Evolutionary conservation across 805 yeast genomes (phyloP), one percentile per base, ranked within the genome.

Genomic region (Saturnispora hagleri): DNA sequence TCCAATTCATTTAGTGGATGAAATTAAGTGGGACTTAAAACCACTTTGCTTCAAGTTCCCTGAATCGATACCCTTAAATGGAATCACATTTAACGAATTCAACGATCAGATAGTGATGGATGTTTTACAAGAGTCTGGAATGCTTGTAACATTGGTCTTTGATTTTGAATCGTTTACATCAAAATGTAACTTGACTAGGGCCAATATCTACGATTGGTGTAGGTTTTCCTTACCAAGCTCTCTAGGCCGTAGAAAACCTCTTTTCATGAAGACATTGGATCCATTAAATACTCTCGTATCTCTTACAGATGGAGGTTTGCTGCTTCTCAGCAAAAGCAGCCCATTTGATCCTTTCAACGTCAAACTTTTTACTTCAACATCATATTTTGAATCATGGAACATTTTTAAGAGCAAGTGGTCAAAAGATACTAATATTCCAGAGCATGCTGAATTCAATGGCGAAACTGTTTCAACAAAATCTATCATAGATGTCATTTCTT

Each of bases 221-320:
- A 73, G 73, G 53, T 79, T 82, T 50, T 76, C 86, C 7, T 76
- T 77, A 36, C 90, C 93, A 1, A 86, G 83, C 63, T 75, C 80
- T 7, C 80, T 83, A 57, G 79, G 77, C 33, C 62, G 77, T 5
- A 72, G 85, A 58, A 65, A 67, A 24, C 89, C 91, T 1, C 76
- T 78, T 43, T 65, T 73, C 20, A 58, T 85, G 54, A 55, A 73
- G 47, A 64, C 83, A 1, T 65, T 81, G 15, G 73, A 77, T 33
- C 55, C 68, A 0, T 59, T 62, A 3, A 72, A 75, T 44, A 61
- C 81, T 8, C 62, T 89, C 3, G 79, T 84, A 0, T 73, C 88
- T 4, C 70, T 89, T 47, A 73, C 74, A 43, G 95, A 90, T 67
- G 97, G 97, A 26, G 88, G 90, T 1, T 63, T 89, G 42, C 67